These are phyloP conservation scores for Aspergillus sp. DNA, from an alignment of 2,329 filamentous ascomycete genomes.

Conservation along the genomic window DNA sequence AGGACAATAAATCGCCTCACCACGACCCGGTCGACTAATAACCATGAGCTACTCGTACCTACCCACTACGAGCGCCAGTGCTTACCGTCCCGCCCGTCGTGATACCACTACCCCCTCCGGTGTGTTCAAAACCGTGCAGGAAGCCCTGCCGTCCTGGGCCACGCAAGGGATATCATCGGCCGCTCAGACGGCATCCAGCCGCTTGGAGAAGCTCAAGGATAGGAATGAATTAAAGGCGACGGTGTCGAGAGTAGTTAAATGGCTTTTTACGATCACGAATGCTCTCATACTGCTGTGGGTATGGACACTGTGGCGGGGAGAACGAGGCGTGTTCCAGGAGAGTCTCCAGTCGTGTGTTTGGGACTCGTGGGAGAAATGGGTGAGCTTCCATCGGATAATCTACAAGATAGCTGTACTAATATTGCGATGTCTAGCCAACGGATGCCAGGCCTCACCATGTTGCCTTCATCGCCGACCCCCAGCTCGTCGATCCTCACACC, in stretches of 20 bases:
- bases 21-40: constrained; percentile 20
- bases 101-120: constrained; percentile 19
- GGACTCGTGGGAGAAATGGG: constrained; percentile 92
- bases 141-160: constrained; percentile 26
- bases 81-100: constrained; percentile 31
- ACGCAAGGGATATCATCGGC: constrained; percentile 28
- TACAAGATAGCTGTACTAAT: constrained; percentile 9
- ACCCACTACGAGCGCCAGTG: constrained; percentile 30
- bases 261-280: constrained; percentile 58
- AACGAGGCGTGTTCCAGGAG: constrained; percentile 75
- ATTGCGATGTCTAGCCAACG: constrained; percentile 62
- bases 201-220: constrained; percentile 18
- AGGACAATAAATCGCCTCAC: constrained; percentile 20
- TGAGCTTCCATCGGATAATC: constrained; percentile 46
- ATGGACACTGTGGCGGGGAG: constrained; percentile 79
- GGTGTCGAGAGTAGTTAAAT: constrained; percentile 19
- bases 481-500: constrained; percentile 92
- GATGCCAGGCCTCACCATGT: constrained; percentile 81
- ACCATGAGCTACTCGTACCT: constrained; percentile 43
- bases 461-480: constrained; percentile 84
- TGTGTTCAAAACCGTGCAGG: constrained; percentile 20
- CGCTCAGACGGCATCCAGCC: neutral
- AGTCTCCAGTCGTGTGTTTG: constrained; percentile 76
- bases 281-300: constrained; percentile 75
- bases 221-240: constrained; percentile 25